phyloP scores from a whole-genome alignment of 1,139 yeast genomes.

The Wickerhamomyces sp. region DNA sequence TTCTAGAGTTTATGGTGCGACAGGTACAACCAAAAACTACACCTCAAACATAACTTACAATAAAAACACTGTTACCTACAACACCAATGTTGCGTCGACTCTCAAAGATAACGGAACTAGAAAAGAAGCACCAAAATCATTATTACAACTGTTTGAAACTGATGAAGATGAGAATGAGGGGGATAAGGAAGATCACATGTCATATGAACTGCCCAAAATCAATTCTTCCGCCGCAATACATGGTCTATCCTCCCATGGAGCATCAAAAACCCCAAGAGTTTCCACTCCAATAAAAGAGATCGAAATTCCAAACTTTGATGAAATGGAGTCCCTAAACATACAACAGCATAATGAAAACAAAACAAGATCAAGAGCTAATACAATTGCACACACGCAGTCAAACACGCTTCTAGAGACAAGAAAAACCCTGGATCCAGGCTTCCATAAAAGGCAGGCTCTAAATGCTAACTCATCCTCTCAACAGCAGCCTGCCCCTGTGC shows the following conservation, averaged over 20 bases:
- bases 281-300: slow-evolving; percentile 47
- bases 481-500: slow-evolving; percentile 2
- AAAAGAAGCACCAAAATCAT: slow-evolving; percentile 65
- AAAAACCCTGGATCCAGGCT: slow-evolving; percentile 19
- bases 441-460: slow-evolving; percentile 23
- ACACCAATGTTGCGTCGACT: slow-evolving; percentile 25
- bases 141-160: slow-evolving; percentile 62
- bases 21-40: slow-evolving; percentile 9
- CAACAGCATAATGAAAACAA: slow-evolving; percentile 5
- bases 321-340: slow-evolving; percentile 17
- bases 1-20: slow-evolving; percentile 11
- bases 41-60: slow-evolving; percentile 22
- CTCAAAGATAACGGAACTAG: slow-evolving; percentile 25
- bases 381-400: slow-evolving; percentile 46
- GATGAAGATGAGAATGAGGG: slow-evolving; percentile 30
- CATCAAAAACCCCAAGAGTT: slow-evolving; percentile 19
- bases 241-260: slow-evolving; percentile 33
- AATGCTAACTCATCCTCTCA: slow-evolving; percentile 5
- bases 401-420: slow-evolving; percentile 43
- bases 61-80: slow-evolving; percentile 23
- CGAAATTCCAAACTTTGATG: slow-evolving; percentile 51
- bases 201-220: slow-evolving; percentile 20
- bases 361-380: slow-evolving; percentile 44
- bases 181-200: slow-evolving; percentile 18
- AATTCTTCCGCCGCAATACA: slow-evolving; percentile 37